Conservation (phyloP, 2,329 filamentous ascomycete genomes). For the Leptographium radiaticola region DNA sequence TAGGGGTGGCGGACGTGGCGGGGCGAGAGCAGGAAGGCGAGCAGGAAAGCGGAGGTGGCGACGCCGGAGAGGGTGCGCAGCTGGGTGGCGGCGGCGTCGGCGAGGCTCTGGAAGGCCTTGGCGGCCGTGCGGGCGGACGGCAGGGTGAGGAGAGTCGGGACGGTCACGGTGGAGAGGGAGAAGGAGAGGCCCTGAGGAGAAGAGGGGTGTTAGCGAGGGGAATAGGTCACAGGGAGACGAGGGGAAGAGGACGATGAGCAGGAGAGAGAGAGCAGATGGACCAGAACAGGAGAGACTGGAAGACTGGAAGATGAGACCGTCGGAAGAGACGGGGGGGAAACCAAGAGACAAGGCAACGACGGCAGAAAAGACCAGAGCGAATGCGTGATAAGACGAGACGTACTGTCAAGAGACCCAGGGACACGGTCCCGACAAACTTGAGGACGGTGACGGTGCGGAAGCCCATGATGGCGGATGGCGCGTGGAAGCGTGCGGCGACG, state of each 20-base stretch:
- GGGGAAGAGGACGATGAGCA: background rate
- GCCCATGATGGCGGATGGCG: constrained; percentile 34
- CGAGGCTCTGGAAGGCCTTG: constrained; percentile 57
- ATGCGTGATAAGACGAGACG: background rate
- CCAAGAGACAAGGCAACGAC: background rate
- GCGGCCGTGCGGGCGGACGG: constrained; percentile 61
- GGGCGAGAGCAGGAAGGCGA: constrained; percentile 68
- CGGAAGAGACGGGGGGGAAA: background rate
- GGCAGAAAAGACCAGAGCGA: background rate
- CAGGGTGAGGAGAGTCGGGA: constrained; percentile 70
- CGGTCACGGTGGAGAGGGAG: constrained; percentile 62
- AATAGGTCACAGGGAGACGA: background rate
- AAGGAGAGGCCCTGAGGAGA: constrained; percentile 68
- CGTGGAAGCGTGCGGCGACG: background rate
- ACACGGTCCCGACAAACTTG: constrained; percentile 90
- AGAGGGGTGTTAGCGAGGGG: background rate
- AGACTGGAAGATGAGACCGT: no score
- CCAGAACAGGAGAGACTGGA: background rate
- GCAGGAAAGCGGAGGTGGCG: constrained; percentile 57
- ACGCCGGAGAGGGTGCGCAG: constrained; percentile 54
- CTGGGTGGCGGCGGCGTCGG: constrained; percentile 48
- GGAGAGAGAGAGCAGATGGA: background rate
- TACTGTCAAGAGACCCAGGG: constrained; percentile 79
- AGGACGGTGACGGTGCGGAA: constrained; percentile 59
- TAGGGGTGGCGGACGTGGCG: constrained; percentile 71